Conservation (phyloP, 106 monocot species). For the Dioscorea dumetorum region DNA sequence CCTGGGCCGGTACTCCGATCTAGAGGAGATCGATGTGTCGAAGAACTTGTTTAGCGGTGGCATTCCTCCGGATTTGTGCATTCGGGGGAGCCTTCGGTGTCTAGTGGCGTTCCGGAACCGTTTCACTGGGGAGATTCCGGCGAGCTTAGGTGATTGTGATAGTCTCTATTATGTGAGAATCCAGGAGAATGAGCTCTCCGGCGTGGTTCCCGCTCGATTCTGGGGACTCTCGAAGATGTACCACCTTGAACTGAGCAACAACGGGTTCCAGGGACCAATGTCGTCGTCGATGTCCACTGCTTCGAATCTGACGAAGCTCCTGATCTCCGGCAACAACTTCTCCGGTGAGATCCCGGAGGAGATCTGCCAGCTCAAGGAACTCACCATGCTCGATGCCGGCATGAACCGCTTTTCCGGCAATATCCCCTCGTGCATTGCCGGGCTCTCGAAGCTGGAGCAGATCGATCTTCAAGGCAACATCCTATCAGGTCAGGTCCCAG, state of each 20-base stretch:
- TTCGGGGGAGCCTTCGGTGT: slow-evolving; percentile 3
- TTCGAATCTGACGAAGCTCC: slow-evolving; percentile 27
- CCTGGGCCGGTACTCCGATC: slow-evolving; percentile 31
- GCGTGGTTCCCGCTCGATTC: slow-evolving; percentile 22
- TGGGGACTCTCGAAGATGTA: slow-evolving; percentile 30
- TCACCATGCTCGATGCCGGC: slow-evolving; percentile 19
- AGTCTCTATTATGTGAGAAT: slow-evolving; percentile 30
- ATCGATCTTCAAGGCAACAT: slow-evolving; percentile 38
- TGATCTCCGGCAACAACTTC: slow-evolving; percentile 37
- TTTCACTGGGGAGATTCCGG: slow-evolving; percentile 29
- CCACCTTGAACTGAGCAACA: slow-evolving; percentile 24
- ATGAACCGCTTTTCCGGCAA: slow-evolving; percentile 31
- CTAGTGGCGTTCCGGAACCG: slow-evolving; percentile 41
- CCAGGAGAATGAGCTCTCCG: slow-evolving; percentile 44
- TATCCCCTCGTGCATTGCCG: slow-evolving; percentile 23
- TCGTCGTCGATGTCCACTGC: slow-evolving; percentile 21
- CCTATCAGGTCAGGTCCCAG: slow-evolving; percentile 27
- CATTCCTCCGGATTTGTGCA: slow-evolving; percentile 36
- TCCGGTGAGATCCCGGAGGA: slow-evolving; percentile 36
- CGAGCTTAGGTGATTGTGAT: slow-evolving; percentile 24
- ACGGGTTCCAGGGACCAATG: slow-evolving; percentile 33
- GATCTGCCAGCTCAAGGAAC: slow-evolving; percentile 24
- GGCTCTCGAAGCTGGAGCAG: slow-evolving; percentile 19
- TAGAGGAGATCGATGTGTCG: slow-evolving; percentile 32
- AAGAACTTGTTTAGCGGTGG: slow-evolving; percentile 26